Conservation (phyloP, 2,329 filamentous ascomycete genomes). For the Biscogniauxia sp. region DNA sequence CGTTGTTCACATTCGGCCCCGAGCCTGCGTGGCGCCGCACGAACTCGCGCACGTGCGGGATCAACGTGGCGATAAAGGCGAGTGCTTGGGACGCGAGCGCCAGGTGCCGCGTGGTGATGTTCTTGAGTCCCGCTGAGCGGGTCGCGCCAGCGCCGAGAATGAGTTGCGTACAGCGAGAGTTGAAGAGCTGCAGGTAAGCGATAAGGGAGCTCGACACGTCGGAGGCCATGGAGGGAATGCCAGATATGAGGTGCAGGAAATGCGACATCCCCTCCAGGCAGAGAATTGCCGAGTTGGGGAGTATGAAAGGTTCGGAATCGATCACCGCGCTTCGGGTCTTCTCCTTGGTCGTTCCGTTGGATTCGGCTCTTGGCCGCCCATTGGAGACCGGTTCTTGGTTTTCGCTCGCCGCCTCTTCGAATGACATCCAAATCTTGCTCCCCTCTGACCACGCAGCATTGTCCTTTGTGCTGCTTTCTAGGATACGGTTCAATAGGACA, state of each 20-base stretch:
- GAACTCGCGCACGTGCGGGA: conserved; percentile 90
- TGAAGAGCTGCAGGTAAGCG: conserved; percentile 88
- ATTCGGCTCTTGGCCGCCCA: conserved; percentile 37
- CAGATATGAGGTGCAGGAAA: conserved; percentile 78
- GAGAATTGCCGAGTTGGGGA: conserved; percentile 78
- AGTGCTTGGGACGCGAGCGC: conserved; percentile 88
- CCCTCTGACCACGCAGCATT: conserved; percentile 63
- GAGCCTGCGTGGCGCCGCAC: conserved; percentile 70
- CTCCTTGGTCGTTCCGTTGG: conserved; percentile 54
- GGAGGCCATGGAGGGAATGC: conserved; percentile 83
- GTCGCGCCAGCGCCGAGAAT: conserved; percentile 94
- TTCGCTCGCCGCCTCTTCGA: conserved; percentile 35
- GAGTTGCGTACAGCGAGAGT: conserved; percentile 92
- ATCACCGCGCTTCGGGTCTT: conserved; percentile 72
- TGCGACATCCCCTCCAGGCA: conserved; percentile 79
- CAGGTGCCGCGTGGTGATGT: conserved; percentile 94
- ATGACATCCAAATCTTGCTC: conserved; percentile 56
- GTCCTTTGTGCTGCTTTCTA: conserved; percentile 70
- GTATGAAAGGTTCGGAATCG: conserved; percentile 79
- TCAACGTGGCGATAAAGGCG: conserved; percentile 80
- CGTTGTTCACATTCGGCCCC: conserved; percentile 38
- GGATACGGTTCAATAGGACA: conserved; percentile 59
- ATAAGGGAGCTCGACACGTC: conserved; percentile 79
- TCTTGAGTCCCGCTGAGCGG: conserved; percentile 82
- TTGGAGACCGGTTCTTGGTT: conserved; percentile 28